Percentiles rank a stretch among this genome's conserved stretches.
These are phyloP conservation scores for Fusarium buharicum DNA, from an alignment of 2,329 filamentous ascomycete species.

Conservation along the genomic window DNA sequence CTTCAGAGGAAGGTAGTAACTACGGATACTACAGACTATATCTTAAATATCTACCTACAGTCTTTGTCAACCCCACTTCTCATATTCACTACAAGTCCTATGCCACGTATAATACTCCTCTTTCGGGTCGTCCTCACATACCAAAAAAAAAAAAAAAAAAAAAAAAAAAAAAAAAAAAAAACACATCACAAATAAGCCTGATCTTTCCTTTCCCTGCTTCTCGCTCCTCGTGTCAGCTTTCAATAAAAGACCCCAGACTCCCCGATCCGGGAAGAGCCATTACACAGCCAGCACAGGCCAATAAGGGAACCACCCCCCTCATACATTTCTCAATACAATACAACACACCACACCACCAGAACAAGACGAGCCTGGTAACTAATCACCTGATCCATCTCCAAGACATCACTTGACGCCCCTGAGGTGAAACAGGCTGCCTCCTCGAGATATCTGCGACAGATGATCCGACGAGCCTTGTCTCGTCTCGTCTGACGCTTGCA, in stretches of 20 bases:
- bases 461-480: conserved; percentile 5
- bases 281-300: conserved; percentile 26
- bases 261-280: conserved; percentile 27
- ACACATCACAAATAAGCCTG: background rate
- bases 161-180: background rate
- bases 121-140: background rate
- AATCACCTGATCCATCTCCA: conserved; percentile 37
- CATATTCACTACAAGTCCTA: no score
- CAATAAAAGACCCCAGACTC: conserved; percentile 7
- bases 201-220: background rate
- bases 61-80: no score
- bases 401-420: conserved; percentile 34
- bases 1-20: no score
- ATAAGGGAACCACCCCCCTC: conserved; percentile 14
- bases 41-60: no score
- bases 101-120: no score
- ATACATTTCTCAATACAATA: conserved; percentile 14
- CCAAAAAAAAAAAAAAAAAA: background rate
- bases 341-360: conserved; percentile 18
- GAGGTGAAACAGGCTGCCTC: conserved; percentile 38
- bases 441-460: conserved; percentile 22
- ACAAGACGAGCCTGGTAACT: conserved; percentile 13
- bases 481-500: conserved; percentile 21
- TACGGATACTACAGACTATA: no score
- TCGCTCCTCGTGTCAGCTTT: conserved; percentile 12